Percentiles rank a stretch among this genome's conserved stretches.
Conservation (phyloP, 2,329 filamentous ascomycete genomes). For the Lizonia empirigonia region DNA sequence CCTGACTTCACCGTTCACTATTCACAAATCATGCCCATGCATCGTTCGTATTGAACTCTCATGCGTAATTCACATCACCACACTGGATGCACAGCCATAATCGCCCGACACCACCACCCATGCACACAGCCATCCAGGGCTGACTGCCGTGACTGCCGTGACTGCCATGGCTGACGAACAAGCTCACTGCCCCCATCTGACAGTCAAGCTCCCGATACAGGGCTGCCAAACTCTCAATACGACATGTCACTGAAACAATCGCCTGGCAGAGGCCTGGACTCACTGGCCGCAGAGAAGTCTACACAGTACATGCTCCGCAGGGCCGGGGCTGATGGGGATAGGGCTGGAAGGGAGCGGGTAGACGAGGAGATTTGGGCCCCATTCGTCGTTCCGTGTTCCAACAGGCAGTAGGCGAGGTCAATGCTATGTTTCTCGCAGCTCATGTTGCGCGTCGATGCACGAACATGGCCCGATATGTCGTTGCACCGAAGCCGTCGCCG, state of each 20-base stretch:
- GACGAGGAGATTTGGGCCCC: not conserved
- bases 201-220: not conserved
- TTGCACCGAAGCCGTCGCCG: not conserved
- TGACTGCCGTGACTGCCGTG: not conserved
- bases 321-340: too few relatives aligned
- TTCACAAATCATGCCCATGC: too few relatives aligned
- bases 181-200: not conserved
- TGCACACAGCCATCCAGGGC: conserved; percentile 1
- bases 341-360: not conserved
- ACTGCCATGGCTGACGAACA: conserved; percentile 3
- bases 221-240: not conserved
- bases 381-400: not conserved
- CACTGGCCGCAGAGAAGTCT: conserved; percentile 5
- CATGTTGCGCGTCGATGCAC: not conserved
- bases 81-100: not conserved
- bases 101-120: not conserved
- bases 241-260: not conserved
- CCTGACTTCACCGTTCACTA: too few relatives aligned
- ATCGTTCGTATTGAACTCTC: not conserved
- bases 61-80: not conserved
- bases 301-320: too few relatives aligned
- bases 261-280: not conserved
- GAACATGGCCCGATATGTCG: not conserved
- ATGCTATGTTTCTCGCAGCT: not conserved
- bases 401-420: not conserved